phyloP scores from a whole-genome alignment of 352 stramenopile genomes.

The Phytopythium sindhum region DNA sequence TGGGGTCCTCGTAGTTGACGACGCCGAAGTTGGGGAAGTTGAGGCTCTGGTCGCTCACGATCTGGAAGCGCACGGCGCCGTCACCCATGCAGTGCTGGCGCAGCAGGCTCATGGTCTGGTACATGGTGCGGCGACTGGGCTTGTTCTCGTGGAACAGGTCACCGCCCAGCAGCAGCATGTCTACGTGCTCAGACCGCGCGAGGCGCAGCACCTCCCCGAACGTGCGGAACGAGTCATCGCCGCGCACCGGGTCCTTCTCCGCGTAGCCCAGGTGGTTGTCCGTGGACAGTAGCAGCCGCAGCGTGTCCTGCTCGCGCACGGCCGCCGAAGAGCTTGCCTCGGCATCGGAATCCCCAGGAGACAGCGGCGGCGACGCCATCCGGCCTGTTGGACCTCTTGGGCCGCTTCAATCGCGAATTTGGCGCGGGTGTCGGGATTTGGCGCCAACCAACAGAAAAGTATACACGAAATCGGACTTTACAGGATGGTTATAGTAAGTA shows the following conservation, averaged over 20 bases:
- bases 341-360: background rate
- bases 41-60: slow-evolving; percentile 89
- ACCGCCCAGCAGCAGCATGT: slow-evolving; percentile 94
- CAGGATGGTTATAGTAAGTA: too few relatives aligned
- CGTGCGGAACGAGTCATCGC: slow-evolving; percentile 90
- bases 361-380: background rate
- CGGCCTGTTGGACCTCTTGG: too few relatives aligned
- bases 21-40: slow-evolving; percentile 89
- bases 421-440: background rate
- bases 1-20: slow-evolving; percentile 98
- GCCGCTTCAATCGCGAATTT: background rate
- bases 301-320: slow-evolving; percentile 34
- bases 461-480: too few relatives aligned
- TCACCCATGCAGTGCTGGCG: slow-evolving; percentile 94
- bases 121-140: slow-evolving; percentile 93
- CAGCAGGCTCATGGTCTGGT: slow-evolving; percentile 97
- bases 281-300: slow-evolving; percentile 94
- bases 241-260: slow-evolving; percentile 95
- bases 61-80: slow-evolving; percentile 75
- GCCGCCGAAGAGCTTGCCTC: background rate
- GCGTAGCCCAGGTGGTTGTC: slow-evolving; percentile 98
- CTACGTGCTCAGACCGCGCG: slow-evolving; percentile 65
- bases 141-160: slow-evolving; percentile 99
- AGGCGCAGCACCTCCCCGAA: slow-evolving; percentile 88
- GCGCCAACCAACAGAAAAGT: background rate